Percentiles rank a stretch among this genome's conserved stretches.
These are phyloP conservation scores for Aspergillus spinulosporus DNA, from an alignment of 2,329 filamentous ascomycete genomes.

Conservation along the genomic window DNA sequence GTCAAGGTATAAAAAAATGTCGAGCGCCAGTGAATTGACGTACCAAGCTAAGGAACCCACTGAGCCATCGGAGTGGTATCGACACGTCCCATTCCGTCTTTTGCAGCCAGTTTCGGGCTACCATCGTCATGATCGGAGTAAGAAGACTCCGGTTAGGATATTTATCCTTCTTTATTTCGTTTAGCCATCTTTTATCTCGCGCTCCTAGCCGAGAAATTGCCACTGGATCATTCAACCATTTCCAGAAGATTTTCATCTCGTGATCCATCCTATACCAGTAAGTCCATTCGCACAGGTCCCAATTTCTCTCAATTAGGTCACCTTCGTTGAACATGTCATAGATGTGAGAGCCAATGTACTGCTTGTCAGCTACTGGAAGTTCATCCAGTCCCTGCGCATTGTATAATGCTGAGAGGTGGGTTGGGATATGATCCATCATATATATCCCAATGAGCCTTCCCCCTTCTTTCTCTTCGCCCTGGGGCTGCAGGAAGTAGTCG, in stretches of 20 bases:
- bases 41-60: constrained; percentile 7
- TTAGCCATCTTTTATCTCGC: constrained; percentile 12
- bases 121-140: constrained; percentile 6
- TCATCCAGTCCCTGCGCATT: constrained; percentile 5
- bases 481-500: neutral
- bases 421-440: neutral
- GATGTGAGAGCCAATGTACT: constrained; percentile 10
- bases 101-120: constrained; percentile 11
- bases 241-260: constrained; percentile 8
- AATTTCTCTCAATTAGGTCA: constrained; percentile 5
- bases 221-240: constrained; percentile 11
- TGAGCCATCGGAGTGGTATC: constrained; percentile 1
- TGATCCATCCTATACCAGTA: neutral
- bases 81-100: neutral
- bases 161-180: neutral
- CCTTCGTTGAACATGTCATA: constrained; percentile 13
- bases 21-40: neutral
- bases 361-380: constrained; percentile 4
- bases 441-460: constrained; percentile 1
- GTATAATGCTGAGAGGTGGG: constrained; percentile 2
- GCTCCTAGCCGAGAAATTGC: constrained; percentile 3
- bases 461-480: neutral
- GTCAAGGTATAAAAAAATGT: neutral
- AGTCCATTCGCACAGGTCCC: neutral
- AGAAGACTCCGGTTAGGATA: neutral